Conservation (phyloP, 2,329 filamentous ascomycete genomes). For the Cytospora chrysosperma region DNA sequence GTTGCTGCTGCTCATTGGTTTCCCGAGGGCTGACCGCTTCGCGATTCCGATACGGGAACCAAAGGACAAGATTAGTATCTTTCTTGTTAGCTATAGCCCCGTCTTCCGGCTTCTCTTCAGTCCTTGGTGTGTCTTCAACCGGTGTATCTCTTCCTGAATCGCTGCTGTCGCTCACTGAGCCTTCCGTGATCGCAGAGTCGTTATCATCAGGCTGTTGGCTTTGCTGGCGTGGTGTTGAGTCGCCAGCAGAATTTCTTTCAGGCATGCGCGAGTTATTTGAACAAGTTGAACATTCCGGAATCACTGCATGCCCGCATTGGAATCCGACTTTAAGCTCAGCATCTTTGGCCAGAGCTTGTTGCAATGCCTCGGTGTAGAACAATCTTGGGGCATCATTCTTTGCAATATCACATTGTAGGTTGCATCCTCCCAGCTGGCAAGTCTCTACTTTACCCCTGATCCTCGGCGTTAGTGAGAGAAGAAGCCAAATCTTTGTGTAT, state of each 20-base stretch:
- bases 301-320: neutral
- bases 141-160: neutral
- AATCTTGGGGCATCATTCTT: neutral
- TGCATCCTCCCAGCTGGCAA: slow-evolving; percentile 3
- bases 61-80: neutral
- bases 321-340: neutral
- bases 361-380: neutral
- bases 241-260: neutral
- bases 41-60: neutral
- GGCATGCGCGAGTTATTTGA: neutral
- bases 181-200: neutral
- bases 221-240: neutral
- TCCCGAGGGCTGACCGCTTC: neutral
- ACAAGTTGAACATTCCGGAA: neutral
- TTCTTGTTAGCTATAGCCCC: neutral
- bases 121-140: neutral
- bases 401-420: neutral
- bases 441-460: neutral
- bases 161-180: neutral
- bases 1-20: neutral
- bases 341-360: slow-evolving; percentile 10
- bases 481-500: too few species aligned
- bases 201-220: neutral
- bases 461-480: neutral
- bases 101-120: neutral